Base-by-base conservation (phyloP, 106 monocot species). In the Dendrobium officinale region DNA sequence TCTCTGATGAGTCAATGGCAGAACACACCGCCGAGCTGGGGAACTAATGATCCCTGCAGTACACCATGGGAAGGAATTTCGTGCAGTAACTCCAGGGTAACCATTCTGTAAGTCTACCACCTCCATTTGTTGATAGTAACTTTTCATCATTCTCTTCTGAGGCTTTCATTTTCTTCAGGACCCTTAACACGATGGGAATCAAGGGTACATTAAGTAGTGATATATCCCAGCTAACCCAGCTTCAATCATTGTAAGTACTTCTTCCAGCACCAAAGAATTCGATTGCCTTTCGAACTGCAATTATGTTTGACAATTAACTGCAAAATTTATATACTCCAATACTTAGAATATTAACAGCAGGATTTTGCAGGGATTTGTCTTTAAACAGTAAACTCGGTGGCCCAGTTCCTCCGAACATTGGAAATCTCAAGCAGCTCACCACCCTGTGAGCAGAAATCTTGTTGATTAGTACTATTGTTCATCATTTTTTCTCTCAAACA, bases 1-100 rank as follows among this genome's bases (percentile, higher is more conserved):
- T 86, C 90, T 11, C 67, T 90, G 67, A 78, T 81, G 76, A 81
- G 26, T 42, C 24, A 78, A 75, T 92, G 92, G 92, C 75, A 89
- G 78, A 88, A 86, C 80, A 70, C 77, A 44, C 92, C 92, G 54
- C 80, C 86, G 59, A 88, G 58, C 49, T 90, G 92, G 92, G 75
- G 79, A 19, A 24, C 51, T 17, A 75, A 78, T 40, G 90, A 93
- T 83, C 90, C 92, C 29, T 92, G 90, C 47, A 88, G 80, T 18
- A 75, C 72, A 1, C 85, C 82, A 78, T 93, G 92, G 92, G 90
- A 84, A 29, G 92, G 92, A 81, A 85, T 93, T n/a, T 0, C 41
- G 1, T 90, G 90, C 83, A 79, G 15, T 55, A 81, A 81, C 49
- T 88, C 88, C 20, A 82, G 86, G 42, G 86, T 93, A 45, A 86